These are phyloP conservation scores for Cercophora newfieldiana DNA, from an alignment of 495 filamentous ascomycete genomes.

Conservation along the genomic window DNA sequence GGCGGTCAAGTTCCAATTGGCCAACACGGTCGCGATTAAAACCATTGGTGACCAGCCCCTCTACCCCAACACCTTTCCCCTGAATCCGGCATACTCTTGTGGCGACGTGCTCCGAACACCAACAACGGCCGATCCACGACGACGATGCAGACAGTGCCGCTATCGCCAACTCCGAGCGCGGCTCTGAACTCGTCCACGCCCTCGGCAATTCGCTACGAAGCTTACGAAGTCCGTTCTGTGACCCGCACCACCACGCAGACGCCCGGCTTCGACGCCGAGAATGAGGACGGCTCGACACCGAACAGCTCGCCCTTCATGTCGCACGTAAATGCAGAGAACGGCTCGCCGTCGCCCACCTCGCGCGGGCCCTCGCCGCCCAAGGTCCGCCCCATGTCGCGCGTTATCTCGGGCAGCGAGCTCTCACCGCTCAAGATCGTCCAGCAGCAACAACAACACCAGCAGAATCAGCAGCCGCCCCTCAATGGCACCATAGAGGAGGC, in stretches of 20 bases:
- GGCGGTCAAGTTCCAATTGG: slow-evolving; percentile 16
- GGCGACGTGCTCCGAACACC: neutral
- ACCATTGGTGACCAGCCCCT: slow-evolving; percentile 2
- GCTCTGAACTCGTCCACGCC: slow-evolving; percentile 43
- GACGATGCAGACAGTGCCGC: slow-evolving; percentile 33
- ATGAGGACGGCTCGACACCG: slow-evolving; percentile 20
- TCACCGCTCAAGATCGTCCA: slow-evolving; percentile 52
- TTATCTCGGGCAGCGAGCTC: slow-evolving; percentile 49
- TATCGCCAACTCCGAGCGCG: slow-evolving; percentile 37
- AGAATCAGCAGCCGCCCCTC: slow-evolving; percentile 25
- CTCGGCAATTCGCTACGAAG: slow-evolving; percentile 24
- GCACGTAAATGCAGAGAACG: slow-evolving; percentile 28
- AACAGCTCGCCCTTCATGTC: slow-evolving; percentile 33
- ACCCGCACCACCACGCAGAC: slow-evolving; percentile 2
- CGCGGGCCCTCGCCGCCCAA: slow-evolving; percentile 37
- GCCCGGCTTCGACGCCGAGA: slow-evolving; percentile 11
- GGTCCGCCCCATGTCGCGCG: slow-evolving; percentile 44
- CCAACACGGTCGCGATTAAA: slow-evolving; percentile 9
- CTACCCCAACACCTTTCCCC: slow-evolving; percentile 1
- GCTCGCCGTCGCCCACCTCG: slow-evolving; percentile 23
- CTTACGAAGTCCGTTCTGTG: slow-evolving; percentile 29
- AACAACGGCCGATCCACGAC: neutral
- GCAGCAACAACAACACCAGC: slow-evolving; percentile 28
- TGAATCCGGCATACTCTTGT: neutral
- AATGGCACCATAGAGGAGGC: slow-evolving; percentile 20